These are phyloP conservation scores for Trypanosoma brucei DNA, from an alignment of 208 protist genomes.

Conservation along the genomic window DNA sequence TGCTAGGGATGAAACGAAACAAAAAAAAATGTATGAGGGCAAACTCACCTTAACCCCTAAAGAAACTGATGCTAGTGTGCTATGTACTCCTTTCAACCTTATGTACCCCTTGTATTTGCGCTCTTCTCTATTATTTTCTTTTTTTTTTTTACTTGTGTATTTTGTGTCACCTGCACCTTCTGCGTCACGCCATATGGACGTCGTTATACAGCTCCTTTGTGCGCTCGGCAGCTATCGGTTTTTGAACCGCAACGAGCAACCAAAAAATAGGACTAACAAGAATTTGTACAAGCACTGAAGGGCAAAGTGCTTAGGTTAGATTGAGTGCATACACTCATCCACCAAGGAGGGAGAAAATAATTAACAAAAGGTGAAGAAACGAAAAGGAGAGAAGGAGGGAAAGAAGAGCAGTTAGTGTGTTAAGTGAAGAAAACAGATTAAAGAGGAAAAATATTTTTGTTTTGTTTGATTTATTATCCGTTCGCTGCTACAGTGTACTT, in stretches of 20 bases:
- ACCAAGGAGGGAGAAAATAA: not conserved
- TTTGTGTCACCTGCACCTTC: no score
- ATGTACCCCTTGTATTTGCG: not conserved
- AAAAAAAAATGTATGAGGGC: no score
- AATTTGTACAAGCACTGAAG: not conserved
- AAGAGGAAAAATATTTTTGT: no score
- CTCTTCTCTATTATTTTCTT: constrained; percentile 10
- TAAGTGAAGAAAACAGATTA: no score
- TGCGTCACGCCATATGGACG: not conserved
- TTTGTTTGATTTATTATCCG: no score
- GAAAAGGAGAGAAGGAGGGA: constrained; percentile 10
- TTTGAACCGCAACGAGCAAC: constrained; percentile 14
- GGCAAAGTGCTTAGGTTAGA: not conserved
- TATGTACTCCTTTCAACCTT: no score
- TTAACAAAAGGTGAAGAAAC: constrained; percentile 7
- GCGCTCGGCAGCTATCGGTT: constrained; percentile 17
- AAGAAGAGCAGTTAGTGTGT: not conserved
- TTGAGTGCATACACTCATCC: no score
- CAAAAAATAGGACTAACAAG: not conserved
- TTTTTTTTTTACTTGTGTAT: not conserved
- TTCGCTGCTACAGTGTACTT: no score
- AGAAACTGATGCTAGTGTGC: no score
- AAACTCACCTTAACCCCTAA: no score
- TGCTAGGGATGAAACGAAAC: no score
- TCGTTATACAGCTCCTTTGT: constrained; percentile 8